Conservation (phyloP, 306 rosid genomes). For the Quercus berberidifolia region DNA sequence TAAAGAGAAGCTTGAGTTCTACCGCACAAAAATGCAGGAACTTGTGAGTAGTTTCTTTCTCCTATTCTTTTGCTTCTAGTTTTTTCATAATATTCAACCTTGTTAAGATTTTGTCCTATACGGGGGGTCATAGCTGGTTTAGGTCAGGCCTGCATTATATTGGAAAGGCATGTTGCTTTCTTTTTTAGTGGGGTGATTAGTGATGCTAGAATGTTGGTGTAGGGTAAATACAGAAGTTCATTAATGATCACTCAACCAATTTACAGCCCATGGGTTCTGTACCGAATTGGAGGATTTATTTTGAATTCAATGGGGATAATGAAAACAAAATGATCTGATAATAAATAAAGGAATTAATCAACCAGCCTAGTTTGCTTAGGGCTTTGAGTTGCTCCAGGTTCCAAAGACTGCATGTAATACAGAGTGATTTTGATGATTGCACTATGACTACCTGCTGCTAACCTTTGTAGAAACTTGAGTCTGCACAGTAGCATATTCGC, state of each 20-base stretch:
- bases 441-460: not conserved
- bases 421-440: not conserved
- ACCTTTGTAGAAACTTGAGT: not conserved
- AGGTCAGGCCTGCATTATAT: not conserved
- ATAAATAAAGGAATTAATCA: not conserved
- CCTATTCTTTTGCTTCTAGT: conserved; percentile 20
- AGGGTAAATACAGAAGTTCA: not conserved
- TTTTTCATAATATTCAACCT: conserved; percentile 6
- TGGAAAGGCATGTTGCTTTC: not conserved
- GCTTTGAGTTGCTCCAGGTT: not conserved
- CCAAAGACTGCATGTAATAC: not conserved
- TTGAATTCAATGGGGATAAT: not conserved
- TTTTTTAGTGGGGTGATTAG: not conserved
- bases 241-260: not conserved
- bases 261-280: not conserved
- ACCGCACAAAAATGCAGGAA: conserved; percentile 93
- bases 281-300: not conserved
- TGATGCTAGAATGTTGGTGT: conserved; percentile 1
- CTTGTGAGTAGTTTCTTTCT: conserved; percentile 62
- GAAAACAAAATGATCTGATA: not conserved
- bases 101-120: conserved; percentile 3
- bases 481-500: not conserved
- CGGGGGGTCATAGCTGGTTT: not conserved
- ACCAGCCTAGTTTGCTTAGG: not conserved
- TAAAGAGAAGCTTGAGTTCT: conserved; percentile 76